phyloP scores from a whole-genome alignment of 2,329 filamentous ascomycete species.

The Purpureocillium takamizusanense region DNA sequence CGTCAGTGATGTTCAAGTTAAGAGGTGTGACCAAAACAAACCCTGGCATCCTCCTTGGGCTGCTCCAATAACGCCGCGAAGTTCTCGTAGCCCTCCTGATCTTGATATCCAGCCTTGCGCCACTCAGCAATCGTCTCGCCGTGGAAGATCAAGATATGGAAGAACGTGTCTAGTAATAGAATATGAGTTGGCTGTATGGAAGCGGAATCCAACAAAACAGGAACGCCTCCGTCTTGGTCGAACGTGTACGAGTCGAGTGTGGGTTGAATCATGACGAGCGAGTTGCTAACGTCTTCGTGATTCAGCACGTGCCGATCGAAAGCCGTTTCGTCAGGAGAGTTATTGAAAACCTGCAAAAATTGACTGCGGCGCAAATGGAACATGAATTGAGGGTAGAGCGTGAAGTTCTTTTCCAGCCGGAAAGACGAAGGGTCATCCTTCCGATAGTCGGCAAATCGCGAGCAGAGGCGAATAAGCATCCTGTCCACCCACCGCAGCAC shows the following conservation, averaged over 20 bases:
- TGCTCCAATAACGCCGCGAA: constrained; percentile 81
- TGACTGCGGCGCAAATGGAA: constrained; percentile 96
- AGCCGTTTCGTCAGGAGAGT: constrained; percentile 97
- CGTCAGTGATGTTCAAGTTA: constrained; percentile 3
- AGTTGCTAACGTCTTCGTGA: constrained; percentile 94
- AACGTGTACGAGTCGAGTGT: constrained; percentile 96
- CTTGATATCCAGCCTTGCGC: constrained; percentile 96
- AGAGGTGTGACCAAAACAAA: constrained; percentile 35
- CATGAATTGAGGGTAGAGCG: constrained; percentile 98
- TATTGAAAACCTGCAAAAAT: constrained; percentile 98
- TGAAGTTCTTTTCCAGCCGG: constrained; percentile 97
- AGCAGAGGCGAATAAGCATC: constrained; percentile 95
- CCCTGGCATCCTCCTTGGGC: constrained; percentile 92
- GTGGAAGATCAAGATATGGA: constrained; percentile 99
- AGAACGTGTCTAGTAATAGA: constrained; percentile 93
- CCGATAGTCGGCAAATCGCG: constrained; percentile 92
- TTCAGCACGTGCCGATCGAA: constrained; percentile 97
- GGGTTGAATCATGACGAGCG: constrained; percentile 96
- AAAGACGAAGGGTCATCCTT: constrained; percentile 98
- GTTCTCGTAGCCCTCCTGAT: constrained; percentile 97
- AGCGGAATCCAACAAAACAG: constrained; percentile 91
- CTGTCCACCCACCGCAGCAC: constrained; percentile 96
- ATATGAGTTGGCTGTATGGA: constrained; percentile 94
- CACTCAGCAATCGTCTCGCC: constrained; percentile 97
- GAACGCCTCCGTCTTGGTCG: constrained; percentile 84